These are phyloP conservation scores for Eimeria praecox DNA, from an alignment of 169 alveolate species.

Conservation along the genomic window DNA sequence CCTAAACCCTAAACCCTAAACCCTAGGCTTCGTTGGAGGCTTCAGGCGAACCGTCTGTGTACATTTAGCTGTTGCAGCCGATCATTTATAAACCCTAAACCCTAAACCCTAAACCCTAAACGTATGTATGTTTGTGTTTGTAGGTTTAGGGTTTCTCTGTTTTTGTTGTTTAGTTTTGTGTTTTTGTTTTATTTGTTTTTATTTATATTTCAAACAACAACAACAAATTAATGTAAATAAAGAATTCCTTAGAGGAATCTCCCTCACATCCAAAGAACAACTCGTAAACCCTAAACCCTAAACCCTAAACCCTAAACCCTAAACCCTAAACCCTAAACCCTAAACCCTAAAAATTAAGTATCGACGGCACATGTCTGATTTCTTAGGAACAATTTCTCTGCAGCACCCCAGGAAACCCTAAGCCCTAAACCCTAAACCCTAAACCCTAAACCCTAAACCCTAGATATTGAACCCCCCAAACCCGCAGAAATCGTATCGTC, in stretches of 20 bases:
- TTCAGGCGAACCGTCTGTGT: no score
- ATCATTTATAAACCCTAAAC: neutral
- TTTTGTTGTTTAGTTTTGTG: neutral
- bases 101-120: slow-evolving; percentile 45
- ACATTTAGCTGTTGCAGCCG: no score
- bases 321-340: slow-evolving; percentile 39
- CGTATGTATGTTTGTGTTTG: neutral
- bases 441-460: slow-evolving; percentile 12
- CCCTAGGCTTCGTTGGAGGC: no score
- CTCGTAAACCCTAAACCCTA: slow-evolving; percentile 10
- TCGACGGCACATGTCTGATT: neutral
- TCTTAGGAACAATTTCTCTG: no score
- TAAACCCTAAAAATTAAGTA: neutral
- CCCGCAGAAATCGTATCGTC: neutral
- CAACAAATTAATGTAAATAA: neutral
- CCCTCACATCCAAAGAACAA: slow-evolving; percentile 6
- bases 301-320: slow-evolving; percentile 37
- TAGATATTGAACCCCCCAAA: neutral
- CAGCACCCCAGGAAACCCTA: neutral
- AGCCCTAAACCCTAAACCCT: neutral
- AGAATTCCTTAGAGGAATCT: slow-evolving; percentile 9
- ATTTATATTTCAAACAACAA: slow-evolving; percentile 6
- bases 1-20: slow-evolving; percentile 44
- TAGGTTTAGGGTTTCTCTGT: neutral
- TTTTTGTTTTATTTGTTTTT: neutral